These are phyloP conservation scores for Lactifluus volemus DNA, from an alignment of 768 basidiomycete species.

Conservation along the genomic window DNA sequence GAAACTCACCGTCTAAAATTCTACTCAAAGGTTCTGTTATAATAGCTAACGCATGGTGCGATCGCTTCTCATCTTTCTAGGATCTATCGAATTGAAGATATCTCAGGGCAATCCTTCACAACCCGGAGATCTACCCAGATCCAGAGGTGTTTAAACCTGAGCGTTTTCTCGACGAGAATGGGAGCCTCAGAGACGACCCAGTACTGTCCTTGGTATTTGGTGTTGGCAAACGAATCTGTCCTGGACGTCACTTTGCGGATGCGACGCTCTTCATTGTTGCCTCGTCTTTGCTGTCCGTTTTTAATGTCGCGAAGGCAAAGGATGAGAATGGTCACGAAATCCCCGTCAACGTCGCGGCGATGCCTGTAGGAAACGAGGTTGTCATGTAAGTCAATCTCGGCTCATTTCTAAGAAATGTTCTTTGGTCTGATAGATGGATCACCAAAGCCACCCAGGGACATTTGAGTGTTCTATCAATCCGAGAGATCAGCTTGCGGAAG, in stretches of 20 bases:
- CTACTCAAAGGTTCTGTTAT: background rate
- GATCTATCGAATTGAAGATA: background rate
- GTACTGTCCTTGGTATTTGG: background rate
- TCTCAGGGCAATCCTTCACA: conserved; percentile 2
- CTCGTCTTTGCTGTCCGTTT: background rate
- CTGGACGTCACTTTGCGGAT: conserved; percentile 8
- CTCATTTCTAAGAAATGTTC: no score
- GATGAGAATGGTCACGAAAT: conserved; percentile 1
- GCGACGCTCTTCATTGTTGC: conserved; percentile 3
- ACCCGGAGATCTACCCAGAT: conserved; percentile 5
- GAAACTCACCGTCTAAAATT: background rate
- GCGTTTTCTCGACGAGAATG: background rate
- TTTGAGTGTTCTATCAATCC: conserved; percentile 5
- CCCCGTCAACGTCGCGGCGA: background rate
- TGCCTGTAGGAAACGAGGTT: background rate
- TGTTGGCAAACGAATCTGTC: conserved; percentile 6
- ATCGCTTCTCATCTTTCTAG: background rate
- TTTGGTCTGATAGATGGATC: no score
- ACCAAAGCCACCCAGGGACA: background rate
- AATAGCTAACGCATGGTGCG: background rate
- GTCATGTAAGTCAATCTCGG: background rate
- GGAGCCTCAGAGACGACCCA: background rate
- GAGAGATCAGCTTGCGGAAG: conserved; percentile 1
- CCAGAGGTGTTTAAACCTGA: conserved; percentile 3
- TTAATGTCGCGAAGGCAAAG: background rate